phyloP scores from a whole-genome alignment of 176 grass and related monocot genomes.

The Urochloa ruziziensis region DNA sequence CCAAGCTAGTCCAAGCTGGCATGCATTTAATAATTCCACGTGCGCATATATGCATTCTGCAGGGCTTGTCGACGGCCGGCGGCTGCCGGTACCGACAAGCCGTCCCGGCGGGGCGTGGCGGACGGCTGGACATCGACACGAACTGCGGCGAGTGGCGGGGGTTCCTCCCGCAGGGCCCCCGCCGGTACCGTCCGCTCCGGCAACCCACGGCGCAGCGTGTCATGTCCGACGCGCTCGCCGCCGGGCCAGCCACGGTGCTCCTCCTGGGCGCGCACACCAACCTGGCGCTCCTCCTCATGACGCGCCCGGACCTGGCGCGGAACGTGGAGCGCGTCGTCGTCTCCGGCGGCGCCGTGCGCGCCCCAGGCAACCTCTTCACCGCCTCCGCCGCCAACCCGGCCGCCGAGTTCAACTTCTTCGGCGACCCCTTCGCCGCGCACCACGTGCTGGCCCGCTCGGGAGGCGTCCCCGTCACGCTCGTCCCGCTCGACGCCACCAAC shows the following conservation, averaged over 20 bases:
- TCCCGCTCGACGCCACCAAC: conserved; percentile 90
- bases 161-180: conserved; percentile 62
- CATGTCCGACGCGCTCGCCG: conserved; percentile 55
- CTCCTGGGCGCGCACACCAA: conserved; percentile 77
- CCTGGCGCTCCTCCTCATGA: conserved; percentile 65
- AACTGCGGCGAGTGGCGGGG: conserved; percentile 52
- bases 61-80: conserved; percentile 72
- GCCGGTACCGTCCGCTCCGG: conserved; percentile 54
- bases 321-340: conserved; percentile 67
- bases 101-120: conserved; percentile 42
- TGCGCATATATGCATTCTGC: not conserved
- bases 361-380: conserved; percentile 67
- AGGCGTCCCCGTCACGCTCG: conserved; percentile 71
- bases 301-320: conserved; percentile 46
- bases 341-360: conserved; percentile 66
- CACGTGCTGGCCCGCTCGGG: conserved; percentile 84
- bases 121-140: conserved; percentile 54
- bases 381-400: conserved; percentile 55
- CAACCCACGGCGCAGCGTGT: conserved; percentile 73
- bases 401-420: conserved; percentile 88
- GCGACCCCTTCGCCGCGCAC: conserved; percentile 78
- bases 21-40: not conserved
- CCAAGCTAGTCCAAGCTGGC: not conserved
- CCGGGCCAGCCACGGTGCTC: conserved; percentile 54
- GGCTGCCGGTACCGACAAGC: conserved; percentile 73